phyloP scores from a whole-genome alignment of 352 stramenopile species.

The Pythium pyrilobum region DNA sequence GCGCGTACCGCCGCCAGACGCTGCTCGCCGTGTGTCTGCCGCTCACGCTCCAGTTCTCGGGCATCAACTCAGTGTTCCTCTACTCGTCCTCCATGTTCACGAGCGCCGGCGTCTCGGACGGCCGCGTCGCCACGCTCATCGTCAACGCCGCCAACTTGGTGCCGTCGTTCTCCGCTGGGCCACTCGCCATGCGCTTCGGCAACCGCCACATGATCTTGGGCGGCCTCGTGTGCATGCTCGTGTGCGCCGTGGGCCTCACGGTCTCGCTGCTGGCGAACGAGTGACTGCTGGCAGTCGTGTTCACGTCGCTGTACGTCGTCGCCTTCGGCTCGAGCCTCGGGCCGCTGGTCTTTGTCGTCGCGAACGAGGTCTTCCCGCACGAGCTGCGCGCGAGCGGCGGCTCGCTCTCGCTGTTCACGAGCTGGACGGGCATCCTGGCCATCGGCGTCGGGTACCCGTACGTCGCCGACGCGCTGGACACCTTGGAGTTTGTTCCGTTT shows the following conservation, averaged over 20 bases:
- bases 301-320: slow-evolving; percentile 41
- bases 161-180: slow-evolving; percentile 37
- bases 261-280: slow-evolving; percentile 34
- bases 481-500: slow-evolving; percentile 31
- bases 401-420: slow-evolving; percentile 43
- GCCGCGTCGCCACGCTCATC: slow-evolving; percentile 46
- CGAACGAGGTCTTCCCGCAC: slow-evolving; percentile 48
- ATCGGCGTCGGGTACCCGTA: slow-evolving; percentile 60
- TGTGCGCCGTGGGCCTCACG: slow-evolving; percentile 20
- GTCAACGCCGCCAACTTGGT: slow-evolving; percentile 53
- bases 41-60: slow-evolving; percentile 43
- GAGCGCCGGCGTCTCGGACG: slow-evolving; percentile 44
- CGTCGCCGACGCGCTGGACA: slow-evolving; percentile 30
- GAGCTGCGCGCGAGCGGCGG: slow-evolving; percentile 36
- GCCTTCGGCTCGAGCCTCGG: slow-evolving; percentile 42
- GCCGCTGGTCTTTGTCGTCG: slow-evolving; percentile 47
- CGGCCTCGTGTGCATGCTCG: slow-evolving; percentile 36
- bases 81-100: slow-evolving; percentile 65
- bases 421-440: slow-evolving; percentile 46
- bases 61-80: slow-evolving; percentile 68
- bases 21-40: slow-evolving; percentile 41
- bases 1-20: slow-evolving; percentile 27
- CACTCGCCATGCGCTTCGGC: slow-evolving; percentile 33
- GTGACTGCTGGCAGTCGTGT: slow-evolving; percentile 34
- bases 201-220: slow-evolving; percentile 45